phyloP scores from a whole-genome alignment of 805 yeast species.

The Pichia scutulata region DNA sequence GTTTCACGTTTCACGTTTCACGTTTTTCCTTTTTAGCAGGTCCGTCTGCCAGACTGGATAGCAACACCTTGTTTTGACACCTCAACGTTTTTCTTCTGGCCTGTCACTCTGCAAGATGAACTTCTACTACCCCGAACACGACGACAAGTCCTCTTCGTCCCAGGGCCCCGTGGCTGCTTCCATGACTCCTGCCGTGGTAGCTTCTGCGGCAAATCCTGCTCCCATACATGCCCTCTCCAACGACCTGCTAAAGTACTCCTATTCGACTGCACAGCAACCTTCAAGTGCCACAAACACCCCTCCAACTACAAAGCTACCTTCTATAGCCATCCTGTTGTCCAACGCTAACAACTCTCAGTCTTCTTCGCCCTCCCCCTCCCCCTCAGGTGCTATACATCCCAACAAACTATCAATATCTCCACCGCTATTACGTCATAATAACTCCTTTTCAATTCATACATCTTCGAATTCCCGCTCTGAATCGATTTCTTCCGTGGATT shows the following conservation, averaged over 20 bases:
- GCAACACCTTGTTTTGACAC: too few relatives aligned
- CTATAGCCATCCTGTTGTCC: conserved; percentile 3
- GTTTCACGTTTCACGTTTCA: too few relatives aligned
- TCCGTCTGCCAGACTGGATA: too few relatives aligned
- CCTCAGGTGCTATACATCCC: background rate
- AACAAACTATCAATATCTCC: background rate
- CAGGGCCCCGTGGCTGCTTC: background rate
- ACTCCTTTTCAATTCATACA: background rate
- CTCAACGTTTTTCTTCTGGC: too few relatives aligned
- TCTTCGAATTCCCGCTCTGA: conserved; percentile 6
- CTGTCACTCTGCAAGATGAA: too few relatives aligned
- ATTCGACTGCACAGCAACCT: background rate
- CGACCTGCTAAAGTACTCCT: conserved; percentile 15
- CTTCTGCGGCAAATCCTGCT: too few relatives aligned
- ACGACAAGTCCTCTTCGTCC: too few relatives aligned
- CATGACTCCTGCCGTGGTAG: too few relatives aligned
- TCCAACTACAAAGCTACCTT: conserved; percentile 1
- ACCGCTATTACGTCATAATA: conserved; percentile 7
- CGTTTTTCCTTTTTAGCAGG: too few relatives aligned
- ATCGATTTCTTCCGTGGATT: conserved; percentile 12
- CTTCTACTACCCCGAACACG: too few relatives aligned
- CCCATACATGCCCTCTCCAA: conserved; percentile 5
- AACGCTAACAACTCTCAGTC: background rate
- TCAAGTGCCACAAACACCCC: conserved; percentile 4
- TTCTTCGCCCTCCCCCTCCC: background rate